Evolutionary conservation across 1,284 basidiomycete species (phyloP), one percentile per base, ranked within the genome.

Genomic region (Sanghuangporus sanghuang): DNA sequence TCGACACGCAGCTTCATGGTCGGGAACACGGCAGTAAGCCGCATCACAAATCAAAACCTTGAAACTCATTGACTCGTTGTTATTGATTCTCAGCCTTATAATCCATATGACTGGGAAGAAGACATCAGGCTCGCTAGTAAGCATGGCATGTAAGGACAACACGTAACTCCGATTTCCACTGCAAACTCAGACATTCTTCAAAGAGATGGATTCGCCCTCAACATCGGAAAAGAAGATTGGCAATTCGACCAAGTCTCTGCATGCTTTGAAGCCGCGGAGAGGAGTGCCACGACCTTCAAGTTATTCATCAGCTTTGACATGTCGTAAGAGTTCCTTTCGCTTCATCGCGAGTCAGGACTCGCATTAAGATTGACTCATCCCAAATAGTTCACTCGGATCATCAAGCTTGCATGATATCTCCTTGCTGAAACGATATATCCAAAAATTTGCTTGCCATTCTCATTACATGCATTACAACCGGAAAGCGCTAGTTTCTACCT

Each of bases 301-400:
- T 76, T 93, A 54, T 93, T 92, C 77, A 72, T 93, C 69, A 90
- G 87, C 21, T 83, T 93, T 59, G 92, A 93, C 73, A 91, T 94
- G 89, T 81, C 85, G 80, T 87, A 65, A 44, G 42, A 12, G n/a
- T 4, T 44, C 42, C 27, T 32, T 32, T 3, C 2, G 4, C 27
- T 32, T 32, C 44, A 81, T 76, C 6, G 5, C 48, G 12, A 60
- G n/a, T 23, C 23, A 44, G 16, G n/a, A 55, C 16, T 39, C 6
- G 7, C 21, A 36, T 23, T 14, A 57, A 38, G 27, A 21, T 35
- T 16, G 46, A 55, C 66, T 61, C 44, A 44, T 44, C 9, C 21
- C 23, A 60, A 21, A 35, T 64, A 36, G 9, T 12, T 79, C 81
- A 6, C 73, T 89, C 59, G 79, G 84, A 1, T 92, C 90, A 69